phyloP scores from a whole-genome alignment of 2,329 filamentous ascomycete genomes.

The Drechslerella stenobrocha region DNA sequence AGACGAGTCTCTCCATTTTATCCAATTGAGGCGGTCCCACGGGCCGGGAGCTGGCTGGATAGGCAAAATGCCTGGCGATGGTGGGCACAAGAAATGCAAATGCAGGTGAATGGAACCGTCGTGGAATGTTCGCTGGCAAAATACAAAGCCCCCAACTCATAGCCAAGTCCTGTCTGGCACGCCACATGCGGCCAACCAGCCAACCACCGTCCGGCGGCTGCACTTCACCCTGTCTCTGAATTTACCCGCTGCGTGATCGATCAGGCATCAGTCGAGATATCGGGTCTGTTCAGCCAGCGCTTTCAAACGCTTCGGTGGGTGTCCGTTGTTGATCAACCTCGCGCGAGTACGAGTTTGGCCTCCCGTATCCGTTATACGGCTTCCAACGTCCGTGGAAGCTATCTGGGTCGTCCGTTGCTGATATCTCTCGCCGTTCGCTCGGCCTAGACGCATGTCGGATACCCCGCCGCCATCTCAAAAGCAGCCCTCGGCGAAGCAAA shows the following conservation, averaged over 20 bases:
- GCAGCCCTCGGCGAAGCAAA: background rate
- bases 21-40: conserved; percentile 45
- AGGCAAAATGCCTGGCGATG: conserved; percentile 45
- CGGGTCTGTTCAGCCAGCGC: too few species aligned
- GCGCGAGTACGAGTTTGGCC: too few species aligned
- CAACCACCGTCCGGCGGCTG: conserved; percentile 44
- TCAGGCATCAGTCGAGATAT: conserved; percentile 41
- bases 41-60: conserved; percentile 32
- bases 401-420: background rate
- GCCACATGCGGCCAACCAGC: conserved; percentile 11
- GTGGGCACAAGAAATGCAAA: background rate
- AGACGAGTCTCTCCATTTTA: conserved; percentile 27
- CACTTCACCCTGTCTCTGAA: conserved; percentile 23
- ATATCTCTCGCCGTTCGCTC: too few species aligned
- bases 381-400: background rate
- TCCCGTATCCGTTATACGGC: background rate
- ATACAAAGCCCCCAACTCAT: conserved; percentile 33
- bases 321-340: too few species aligned
- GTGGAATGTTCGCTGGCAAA: conserved; percentile 49
- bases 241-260: conserved; percentile 46
- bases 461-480: too few species aligned
- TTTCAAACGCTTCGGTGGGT: too few species aligned
- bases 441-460: too few species aligned
- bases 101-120: conserved; percentile 22
- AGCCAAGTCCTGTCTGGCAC: conserved; percentile 6